Base-by-base conservation (phyloP, 2,329 filamentous ascomycete species). In the Daldinia sp. region DNA sequence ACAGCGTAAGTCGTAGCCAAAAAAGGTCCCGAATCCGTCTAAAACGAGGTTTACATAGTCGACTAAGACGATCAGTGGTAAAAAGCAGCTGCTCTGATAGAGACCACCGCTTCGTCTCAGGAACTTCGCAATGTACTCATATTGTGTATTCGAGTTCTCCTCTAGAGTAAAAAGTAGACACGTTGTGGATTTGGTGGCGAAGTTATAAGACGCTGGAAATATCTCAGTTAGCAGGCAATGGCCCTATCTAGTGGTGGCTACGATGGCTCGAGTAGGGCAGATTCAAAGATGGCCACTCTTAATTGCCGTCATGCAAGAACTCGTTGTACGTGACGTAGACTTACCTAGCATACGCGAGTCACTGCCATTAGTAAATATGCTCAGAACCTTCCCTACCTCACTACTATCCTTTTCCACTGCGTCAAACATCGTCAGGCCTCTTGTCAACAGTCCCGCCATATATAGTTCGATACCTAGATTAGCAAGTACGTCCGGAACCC, bases 391-490 rank as follows among this genome's bases (percentile, higher is more conserved):
- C 20, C 39, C 39, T 30, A 15, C 23, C 12, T 13, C 42, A 4
- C 4, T 4, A 13, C 23, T 20, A 23, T 48, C 23, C n/a, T 12
- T 39, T 20, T 65, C 60, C 33, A 35, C 15, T 18, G 26, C 39
- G 1, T 50, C 12, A n/a, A 63, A 66, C 12, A 30, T n/a, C 1
- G 2, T 6, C 13, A 15, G 18, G 6, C 15, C 4, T 18, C 35
- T n/a, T 4, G 20, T 4, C 3, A 58, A 12, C 18, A 51, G 3
- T 12, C 33, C 56, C 6, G 54, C 7, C 15, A 50, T 10, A 39
- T 63, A 61, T 13, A 18, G 2, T 33, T 69, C 60, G 18, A 64
- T 53, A 4, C 63, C 63, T 12, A 61, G 51, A 4, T 59, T 60
- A 3, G 18, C 13, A 44, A 35, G 6, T n/a, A 59, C 9, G 23